Percentiles rank a stretch among this genome's conserved stretches.
Conservation (phyloP, 163 green algal genomes). For the Coccomyxa subellipsoidea region DNA sequence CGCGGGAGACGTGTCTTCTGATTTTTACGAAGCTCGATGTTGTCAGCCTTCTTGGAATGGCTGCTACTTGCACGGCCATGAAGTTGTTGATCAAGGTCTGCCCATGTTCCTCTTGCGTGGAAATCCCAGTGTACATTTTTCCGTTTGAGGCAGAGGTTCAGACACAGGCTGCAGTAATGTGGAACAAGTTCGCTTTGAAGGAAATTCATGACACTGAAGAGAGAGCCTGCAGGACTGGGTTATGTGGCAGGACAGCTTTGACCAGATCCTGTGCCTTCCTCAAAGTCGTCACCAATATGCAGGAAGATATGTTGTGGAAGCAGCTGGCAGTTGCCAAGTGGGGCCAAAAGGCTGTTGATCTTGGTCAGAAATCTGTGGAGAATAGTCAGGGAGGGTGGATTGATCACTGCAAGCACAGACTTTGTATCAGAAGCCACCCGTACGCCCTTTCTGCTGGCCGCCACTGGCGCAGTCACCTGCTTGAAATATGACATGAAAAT, state of each 20-base stretch:
- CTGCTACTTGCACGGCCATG: background rate
- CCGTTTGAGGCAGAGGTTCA: no score
- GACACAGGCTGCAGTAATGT: no score
- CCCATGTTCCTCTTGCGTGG: background rate
- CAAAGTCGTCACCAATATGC: background rate
- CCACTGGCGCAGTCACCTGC: no score
- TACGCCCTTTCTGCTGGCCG: background rate
- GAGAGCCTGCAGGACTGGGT: no score
- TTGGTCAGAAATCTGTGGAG: background rate
- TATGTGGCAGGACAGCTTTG: no score
- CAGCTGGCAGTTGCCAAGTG: conserved; percentile 6
- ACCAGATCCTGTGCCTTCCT: background rate
- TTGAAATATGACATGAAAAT: no score
- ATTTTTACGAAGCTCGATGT: background rate
- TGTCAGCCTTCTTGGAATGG: background rate
- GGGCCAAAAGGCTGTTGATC: background rate
- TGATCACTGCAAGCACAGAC: background rate
- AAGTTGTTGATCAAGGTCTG: background rate
- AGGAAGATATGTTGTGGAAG: conserved; percentile 10
- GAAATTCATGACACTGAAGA: no score
- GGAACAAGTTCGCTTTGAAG: no score
- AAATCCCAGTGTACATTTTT: no score
- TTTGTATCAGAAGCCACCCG: background rate
- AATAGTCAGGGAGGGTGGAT: background rate
- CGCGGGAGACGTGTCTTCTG: background rate